Percentiles rank a stretch among this genome's conserved stretches.
Evolutionary conservation across 2,329 filamentous ascomycete genomes (phyloP).

Genomic region (Xylariaceae sp.): DNA sequence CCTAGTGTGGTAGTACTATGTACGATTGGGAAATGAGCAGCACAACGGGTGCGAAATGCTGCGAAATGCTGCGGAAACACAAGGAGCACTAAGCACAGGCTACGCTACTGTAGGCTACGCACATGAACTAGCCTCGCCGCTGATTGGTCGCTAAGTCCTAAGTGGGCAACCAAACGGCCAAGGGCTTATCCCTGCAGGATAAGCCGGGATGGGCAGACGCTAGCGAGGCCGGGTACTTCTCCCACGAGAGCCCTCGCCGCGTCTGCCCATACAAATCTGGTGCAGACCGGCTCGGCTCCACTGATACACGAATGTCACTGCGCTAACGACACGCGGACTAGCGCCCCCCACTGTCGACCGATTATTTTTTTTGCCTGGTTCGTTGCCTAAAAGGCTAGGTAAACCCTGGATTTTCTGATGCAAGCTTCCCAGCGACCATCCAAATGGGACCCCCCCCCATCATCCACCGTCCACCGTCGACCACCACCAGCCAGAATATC

Average conservation of each 20-base stretch:
- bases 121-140: conserved; percentile 3
- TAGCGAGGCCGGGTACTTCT: conserved; percentile 6
- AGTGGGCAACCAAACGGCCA: conserved; percentile 4
- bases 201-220: not conserved
- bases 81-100: conserved; percentile 7
- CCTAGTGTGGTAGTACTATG: not conserved
- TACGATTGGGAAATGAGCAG: conserved; percentile 3
- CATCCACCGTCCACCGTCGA: not conserved
- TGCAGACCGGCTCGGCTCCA: not conserved
- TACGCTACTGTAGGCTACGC: conserved; percentile 4
- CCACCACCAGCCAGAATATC: not conserved
- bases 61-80: conserved; percentile 7
- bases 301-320: conserved; percentile 9
- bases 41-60: not conserved
- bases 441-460: not conserved
- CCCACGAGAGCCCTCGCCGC: not conserved
- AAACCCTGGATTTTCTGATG: conserved; percentile 3
- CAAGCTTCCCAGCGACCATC: conserved; percentile 9
- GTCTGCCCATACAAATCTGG: conserved; percentile 4
- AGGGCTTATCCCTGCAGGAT: conserved; percentile 8
- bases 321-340: conserved; percentile 3
- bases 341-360: conserved; percentile 12
- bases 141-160: conserved; percentile 16
- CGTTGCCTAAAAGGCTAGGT: conserved; percentile 1
- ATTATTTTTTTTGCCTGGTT: conserved; percentile 12